Evolutionary conservation across 495 filamentous ascomycete species (phyloP), one percentile per base, ranked within the genome.

Genomic region (Neurospora tetraspora): DNA sequence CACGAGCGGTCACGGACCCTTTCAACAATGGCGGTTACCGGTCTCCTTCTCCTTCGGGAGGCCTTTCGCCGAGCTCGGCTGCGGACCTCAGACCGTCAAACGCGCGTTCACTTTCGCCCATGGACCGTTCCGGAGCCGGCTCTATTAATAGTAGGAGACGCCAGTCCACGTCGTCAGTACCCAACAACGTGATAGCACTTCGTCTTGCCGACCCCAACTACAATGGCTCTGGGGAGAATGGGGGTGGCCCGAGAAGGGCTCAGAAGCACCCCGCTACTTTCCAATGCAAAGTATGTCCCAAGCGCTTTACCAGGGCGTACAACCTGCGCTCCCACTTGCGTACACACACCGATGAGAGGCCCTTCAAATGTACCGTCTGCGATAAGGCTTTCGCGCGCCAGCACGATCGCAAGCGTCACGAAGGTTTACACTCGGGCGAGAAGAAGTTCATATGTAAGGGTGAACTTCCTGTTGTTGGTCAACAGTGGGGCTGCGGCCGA

Each of bases 381-480:
- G 93, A 94, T 73, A 99, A 99, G 82, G 96, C 96, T 3, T 97
- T 97, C 80, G 94, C 94, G 23, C 89, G 94, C n/a, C 93, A 97
- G 79, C 94, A 96, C 74, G 94, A 97, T 80, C 89, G 94, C 40
- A 97, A 96, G 82, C 88, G 94, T 27, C 94, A 97, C 81, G 94
- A 97, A 82, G 92, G 94, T 16, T 84, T 97, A 5, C 94, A 97
- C 79, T 93, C 91, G 2, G 94, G 94, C 45, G 94, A 97, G 80
- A 97, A 97, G 88, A 98, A 98, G 76, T 99, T 98, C 78, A 92
- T 98, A 72, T 99, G 96, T 81, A 91, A 92, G 45, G 96, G 96
- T 72, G 92, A 93, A 70, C 88, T 99, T 12, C 53, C 53, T 34
- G 92, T 94, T 72, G 86, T 88, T n/a, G 90, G 89, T 39, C 89